A percentile compares a stretch with the other conserved stretches of the same genome.
phyloP scores from a whole-genome alignment of 2,329 filamentous ascomycete genomes.

The Ascochyta koolunga region DNA sequence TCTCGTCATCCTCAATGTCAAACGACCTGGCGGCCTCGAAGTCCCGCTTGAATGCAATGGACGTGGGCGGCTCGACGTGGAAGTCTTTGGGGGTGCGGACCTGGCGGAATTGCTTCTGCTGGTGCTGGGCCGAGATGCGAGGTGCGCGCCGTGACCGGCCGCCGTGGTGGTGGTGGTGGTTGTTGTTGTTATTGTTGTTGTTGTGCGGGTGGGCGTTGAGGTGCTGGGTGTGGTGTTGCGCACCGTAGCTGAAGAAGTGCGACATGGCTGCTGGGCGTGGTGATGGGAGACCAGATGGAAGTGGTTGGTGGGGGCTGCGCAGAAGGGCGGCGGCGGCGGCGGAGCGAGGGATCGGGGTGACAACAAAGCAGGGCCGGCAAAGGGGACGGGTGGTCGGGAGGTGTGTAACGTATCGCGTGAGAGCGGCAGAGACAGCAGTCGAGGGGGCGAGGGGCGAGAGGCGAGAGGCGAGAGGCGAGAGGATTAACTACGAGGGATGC shows the following conservation, averaged over 20 bases:
- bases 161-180: constrained; percentile 68
- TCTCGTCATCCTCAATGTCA: constrained; percentile 92
- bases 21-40: constrained; percentile 94
- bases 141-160: constrained; percentile 85
- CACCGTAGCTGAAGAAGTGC: constrained; percentile 56
- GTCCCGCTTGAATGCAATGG: constrained; percentile 80
- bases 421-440: constrained; percentile 19
- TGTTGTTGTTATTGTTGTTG: constrained; percentile 56
- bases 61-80: constrained; percentile 74
- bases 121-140: constrained; percentile 78
- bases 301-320: constrained; percentile 27
- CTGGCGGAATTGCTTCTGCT: constrained; percentile 86
- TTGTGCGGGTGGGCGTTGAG: constrained; percentile 68
- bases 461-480: constrained; percentile 18
- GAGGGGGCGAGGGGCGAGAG: constrained; percentile 14
- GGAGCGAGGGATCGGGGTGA: constrained; percentile 23
- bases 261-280: constrained; percentile 49
- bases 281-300: constrained; percentile 24
- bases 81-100: constrained; percentile 84
- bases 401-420: constrained; percentile 14
- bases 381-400: constrained; percentile 7
- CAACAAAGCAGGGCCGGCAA: constrained; percentile 33
- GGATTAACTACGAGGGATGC: constrained; percentile 31
- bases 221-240: constrained; percentile 55
- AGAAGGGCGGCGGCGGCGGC: constrained; percentile 20